Evolutionary conservation across 495 filamentous ascomycete species (phyloP).

Genomic region (Parachaetomium inaequale): DNA sequence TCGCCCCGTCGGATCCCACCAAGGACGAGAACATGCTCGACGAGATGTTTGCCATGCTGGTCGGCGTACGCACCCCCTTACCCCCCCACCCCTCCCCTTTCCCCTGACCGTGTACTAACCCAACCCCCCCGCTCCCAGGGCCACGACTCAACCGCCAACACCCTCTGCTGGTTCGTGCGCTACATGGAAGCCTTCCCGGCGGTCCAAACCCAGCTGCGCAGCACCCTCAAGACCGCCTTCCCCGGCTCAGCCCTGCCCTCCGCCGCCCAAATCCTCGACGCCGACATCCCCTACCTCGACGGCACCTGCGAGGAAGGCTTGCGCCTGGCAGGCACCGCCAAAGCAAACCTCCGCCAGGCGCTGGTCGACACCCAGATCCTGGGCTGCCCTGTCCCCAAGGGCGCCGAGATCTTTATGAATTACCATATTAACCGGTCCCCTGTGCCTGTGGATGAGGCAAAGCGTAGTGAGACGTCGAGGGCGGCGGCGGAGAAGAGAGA

Average conservation of each 20-base stretch:
- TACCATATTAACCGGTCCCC: conserved; percentile 19
- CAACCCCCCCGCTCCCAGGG: conserved; percentile 14
- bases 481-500: conserved; percentile 22
- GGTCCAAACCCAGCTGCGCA: conserved; percentile 30
- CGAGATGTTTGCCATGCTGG: conserved; percentile 27
- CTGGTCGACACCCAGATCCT: conserved; percentile 34
- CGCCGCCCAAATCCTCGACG: conserved; percentile 28
- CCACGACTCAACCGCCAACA: conserved; percentile 30
- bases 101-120: neutral
- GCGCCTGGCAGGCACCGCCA: conserved; percentile 27
- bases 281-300: conserved; percentile 40
- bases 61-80: conserved; percentile 14
- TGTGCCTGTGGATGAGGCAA: conserved; percentile 24
- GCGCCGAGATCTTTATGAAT: conserved; percentile 30
- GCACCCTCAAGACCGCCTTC: conserved; percentile 24
- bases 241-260: conserved; percentile 14
- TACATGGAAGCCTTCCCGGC: conserved; percentile 31
- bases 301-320: conserved; percentile 35
- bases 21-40: conserved; percentile 30
- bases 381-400: conserved; percentile 36
- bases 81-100: neutral
- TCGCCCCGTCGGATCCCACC: conserved; percentile 23
- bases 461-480: conserved; percentile 24
- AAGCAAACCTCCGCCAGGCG: conserved; percentile 27
- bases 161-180: conserved; percentile 36